phyloP scores from a whole-genome alignment of 306 rosid genomes.

The Acacia acuminata region DNA sequence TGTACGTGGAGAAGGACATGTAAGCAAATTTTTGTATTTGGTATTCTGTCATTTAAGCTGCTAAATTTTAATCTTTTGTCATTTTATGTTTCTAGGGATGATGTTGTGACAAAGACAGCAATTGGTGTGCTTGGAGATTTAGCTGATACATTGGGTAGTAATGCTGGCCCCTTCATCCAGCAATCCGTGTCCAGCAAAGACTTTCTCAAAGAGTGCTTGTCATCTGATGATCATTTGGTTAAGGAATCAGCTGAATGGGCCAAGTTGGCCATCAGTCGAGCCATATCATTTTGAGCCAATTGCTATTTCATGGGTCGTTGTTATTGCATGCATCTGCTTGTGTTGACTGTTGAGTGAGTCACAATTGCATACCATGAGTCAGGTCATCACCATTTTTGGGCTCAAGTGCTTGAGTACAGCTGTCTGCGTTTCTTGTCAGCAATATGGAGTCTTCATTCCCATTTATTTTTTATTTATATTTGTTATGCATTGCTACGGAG shows the following conservation, averaged over 20 bases:
- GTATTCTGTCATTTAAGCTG: not conserved
- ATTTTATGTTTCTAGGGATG: constrained; percentile 55
- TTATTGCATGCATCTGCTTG: constrained; percentile 84
- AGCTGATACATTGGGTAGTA: constrained; percentile 67
- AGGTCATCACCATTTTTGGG: constrained; percentile 79
- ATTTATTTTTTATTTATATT: constrained; percentile 38
- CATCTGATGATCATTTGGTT: constrained; percentile 59
- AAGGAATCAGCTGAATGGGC: constrained; percentile 79
- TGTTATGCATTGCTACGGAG: constrained; percentile 61
- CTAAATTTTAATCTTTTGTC: not conserved
- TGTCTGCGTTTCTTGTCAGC: constrained; percentile 55
- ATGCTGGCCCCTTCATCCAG: constrained; percentile 59
- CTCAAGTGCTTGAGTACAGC: constrained; percentile 49
- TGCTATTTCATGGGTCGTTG: constrained; percentile 39
- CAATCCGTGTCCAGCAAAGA: constrained; percentile 52
- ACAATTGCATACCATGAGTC: constrained; percentile 80
- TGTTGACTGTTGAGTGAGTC: constrained; percentile 68
- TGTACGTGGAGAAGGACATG: constrained; percentile 87
- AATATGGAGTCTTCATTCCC: constrained; percentile 48
- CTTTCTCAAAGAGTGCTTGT: constrained; percentile 54
- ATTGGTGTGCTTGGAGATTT: constrained; percentile 77
- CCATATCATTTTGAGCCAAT: constrained; percentile 57
- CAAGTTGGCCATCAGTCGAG: constrained; percentile 63
- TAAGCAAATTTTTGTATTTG: constrained; percentile 41
- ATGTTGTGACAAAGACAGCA: constrained; percentile 62